Conservation (phyloP, 2,329 filamentous ascomycete species). For the Geosmithia flava region DNA sequence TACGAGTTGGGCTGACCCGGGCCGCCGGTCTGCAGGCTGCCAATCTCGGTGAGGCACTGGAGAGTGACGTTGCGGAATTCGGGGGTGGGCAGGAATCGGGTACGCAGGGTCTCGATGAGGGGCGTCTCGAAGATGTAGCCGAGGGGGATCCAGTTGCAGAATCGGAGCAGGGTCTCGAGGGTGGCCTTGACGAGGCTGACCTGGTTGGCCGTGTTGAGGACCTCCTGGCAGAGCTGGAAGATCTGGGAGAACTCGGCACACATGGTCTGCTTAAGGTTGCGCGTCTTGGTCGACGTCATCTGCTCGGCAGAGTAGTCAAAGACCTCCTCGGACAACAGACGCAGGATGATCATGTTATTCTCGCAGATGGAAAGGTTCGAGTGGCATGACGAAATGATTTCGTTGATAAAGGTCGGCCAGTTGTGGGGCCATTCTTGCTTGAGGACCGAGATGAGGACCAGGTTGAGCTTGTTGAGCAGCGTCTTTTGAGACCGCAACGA, state of each 20-base stretch:
- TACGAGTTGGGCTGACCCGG: constrained; percentile 59
- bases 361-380: constrained; percentile 95
- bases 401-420: constrained; percentile 99
- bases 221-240: constrained; percentile 94
- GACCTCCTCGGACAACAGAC: constrained; percentile 91
- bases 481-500: constrained; percentile 73
- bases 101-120: constrained; percentile 87
- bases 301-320: constrained; percentile 98
- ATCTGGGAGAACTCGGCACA: constrained; percentile 97
- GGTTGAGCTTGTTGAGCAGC: constrained; percentile 93
- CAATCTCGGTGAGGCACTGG: constrained; percentile 95
- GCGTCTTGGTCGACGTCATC: constrained; percentile 97
- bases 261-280: constrained; percentile 97
- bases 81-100: constrained; percentile 80
- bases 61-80: constrained; percentile 96
- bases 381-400: constrained; percentile 94
- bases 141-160: constrained; percentile 97
- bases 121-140: constrained; percentile 98
- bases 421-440: constrained; percentile 99
- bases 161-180: constrained; percentile 85
- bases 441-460: constrained; percentile 91
- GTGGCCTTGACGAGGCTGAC: constrained; percentile 90
- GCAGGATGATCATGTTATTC: constrained; percentile 98
- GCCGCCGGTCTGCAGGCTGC: constrained; percentile 73
- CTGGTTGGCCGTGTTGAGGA: constrained; percentile 80